Evolutionary conservation across 257 asterid genomes (phyloP).

Genomic region (Capsicum pubescens): DNA sequence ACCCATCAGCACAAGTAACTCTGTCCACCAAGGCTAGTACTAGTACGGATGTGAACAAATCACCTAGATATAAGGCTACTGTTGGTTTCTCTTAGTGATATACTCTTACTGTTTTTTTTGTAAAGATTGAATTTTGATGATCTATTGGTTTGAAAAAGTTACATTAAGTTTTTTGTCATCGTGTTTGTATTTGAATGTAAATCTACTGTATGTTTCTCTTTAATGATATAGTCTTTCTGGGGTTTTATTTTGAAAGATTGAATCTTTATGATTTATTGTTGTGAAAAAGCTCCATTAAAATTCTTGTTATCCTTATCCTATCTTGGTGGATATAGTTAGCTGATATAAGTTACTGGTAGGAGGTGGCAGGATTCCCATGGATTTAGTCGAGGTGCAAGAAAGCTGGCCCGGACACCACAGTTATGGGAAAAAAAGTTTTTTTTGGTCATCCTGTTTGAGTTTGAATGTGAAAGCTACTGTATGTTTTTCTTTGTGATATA

Average conservation of each 20-base stretch:
- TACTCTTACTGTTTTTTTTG: too few species aligned
- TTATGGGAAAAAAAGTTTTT: too few species aligned
- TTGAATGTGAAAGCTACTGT: neutral
- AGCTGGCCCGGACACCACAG: too few species aligned
- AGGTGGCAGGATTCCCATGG: too few species aligned
- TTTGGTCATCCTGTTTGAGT: neutral
- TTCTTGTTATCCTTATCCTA: neutral
- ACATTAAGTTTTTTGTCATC: neutral
- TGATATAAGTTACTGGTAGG: too few species aligned
- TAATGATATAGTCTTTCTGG: neutral
- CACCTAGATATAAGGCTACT: too few species aligned
- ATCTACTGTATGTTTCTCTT: neutral
- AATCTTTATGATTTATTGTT: conserved; percentile 33
- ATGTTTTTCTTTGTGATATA: neutral
- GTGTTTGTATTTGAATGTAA: neutral
- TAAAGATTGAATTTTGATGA: too few species aligned
- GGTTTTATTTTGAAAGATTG: conserved; percentile 20
- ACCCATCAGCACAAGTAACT: too few species aligned
- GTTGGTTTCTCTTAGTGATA: neutral
- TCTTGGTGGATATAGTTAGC: too few species aligned
- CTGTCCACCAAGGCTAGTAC: too few species aligned
- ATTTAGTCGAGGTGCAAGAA: too few species aligned
- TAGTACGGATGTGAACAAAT: too few species aligned
- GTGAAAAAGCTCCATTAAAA: neutral
- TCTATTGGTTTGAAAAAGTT: neutral